Evolutionary conservation across 495 filamentous ascomycete genomes (phyloP).

Genomic region (Hypoxylon lienhwacheense): DNA sequence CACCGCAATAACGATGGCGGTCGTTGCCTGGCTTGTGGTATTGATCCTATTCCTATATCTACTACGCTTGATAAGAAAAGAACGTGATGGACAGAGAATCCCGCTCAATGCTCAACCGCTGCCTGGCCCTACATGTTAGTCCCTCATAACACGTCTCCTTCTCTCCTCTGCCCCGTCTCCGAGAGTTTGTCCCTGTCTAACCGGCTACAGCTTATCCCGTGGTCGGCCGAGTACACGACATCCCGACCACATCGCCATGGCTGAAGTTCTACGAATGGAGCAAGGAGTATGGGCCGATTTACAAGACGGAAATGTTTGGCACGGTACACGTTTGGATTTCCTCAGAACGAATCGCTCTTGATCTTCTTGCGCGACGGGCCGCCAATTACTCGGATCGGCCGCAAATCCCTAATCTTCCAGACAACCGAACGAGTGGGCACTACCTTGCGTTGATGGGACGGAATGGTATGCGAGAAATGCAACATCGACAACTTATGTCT

Average conservation of each 20-base stretch:
- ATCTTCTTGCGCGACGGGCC: conserved; percentile 61
- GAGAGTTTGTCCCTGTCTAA: neutral
- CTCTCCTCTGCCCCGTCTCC: neutral
- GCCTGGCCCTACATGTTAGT: conserved; percentile 42
- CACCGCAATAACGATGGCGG: conserved; percentile 21
- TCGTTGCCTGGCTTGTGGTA: conserved; percentile 19
- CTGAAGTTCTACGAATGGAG: conserved; percentile 65
- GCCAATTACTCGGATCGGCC: conserved; percentile 66
- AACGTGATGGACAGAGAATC: conserved; percentile 14
- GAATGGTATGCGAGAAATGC: conserved; percentile 44
- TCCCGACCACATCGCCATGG: conserved; percentile 55
- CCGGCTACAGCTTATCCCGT: conserved; percentile 49
- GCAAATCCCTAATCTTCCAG: conserved; percentile 53
- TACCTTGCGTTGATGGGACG: conserved; percentile 58
- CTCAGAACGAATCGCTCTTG: conserved; percentile 57
- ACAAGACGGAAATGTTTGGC: conserved; percentile 60
- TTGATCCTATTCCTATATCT: conserved; percentile 15
- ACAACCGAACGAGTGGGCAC: conserved; percentile 58
- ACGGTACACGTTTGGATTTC: conserved; percentile 62
- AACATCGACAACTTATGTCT: neutral
- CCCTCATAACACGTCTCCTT: neutral
- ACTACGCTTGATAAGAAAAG: conserved; percentile 22
- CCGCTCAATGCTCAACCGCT: conserved; percentile 33
- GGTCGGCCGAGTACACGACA: conserved; percentile 61
- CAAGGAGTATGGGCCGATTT: conserved; percentile 64